Conservation (phyloP, 345 rosid species). For the Raphanus raphanistrum region DNA sequence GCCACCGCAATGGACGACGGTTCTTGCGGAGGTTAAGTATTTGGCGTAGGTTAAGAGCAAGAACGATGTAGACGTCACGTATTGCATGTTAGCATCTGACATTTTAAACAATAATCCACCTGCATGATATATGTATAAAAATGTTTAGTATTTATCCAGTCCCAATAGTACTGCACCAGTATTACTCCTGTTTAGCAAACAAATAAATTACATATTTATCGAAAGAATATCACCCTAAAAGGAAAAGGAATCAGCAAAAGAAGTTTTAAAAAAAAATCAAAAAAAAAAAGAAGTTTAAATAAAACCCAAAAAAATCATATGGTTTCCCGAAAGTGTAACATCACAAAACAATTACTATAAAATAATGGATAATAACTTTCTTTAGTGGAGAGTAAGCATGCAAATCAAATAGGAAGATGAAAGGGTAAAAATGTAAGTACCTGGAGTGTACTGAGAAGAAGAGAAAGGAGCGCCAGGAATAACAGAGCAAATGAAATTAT, state of each 20-base stretch:
- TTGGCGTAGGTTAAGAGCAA: slow-evolving; percentile 59
- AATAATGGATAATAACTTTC: background rate
- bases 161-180: background rate
- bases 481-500: slow-evolving; percentile 89
- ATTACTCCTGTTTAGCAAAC: background rate
- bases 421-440: slow-evolving; percentile 37
- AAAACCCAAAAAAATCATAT: background rate
- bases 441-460: slow-evolving; percentile 84
- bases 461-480: slow-evolving; percentile 86
- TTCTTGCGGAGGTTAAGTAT: slow-evolving; percentile 46
- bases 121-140: slow-evolving; percentile 10
- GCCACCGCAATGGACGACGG: slow-evolving; percentile 54
- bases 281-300: no score
- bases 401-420: background rate
- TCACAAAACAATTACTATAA: background rate
- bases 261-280: no score
- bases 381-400: background rate
- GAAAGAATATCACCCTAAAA: background rate
- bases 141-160: background rate
- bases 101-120: slow-evolving; percentile 71
- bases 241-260: slow-evolving; percentile 30
- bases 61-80: slow-evolving; percentile 62
- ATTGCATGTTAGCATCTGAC: slow-evolving; percentile 61
- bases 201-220: slow-evolving; percentile 3
- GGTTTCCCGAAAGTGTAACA: slow-evolving; percentile 2